phyloP scores from a whole-genome alignment of 2,329 filamentous ascomycete species.

The Alternaria sp. region DNA sequence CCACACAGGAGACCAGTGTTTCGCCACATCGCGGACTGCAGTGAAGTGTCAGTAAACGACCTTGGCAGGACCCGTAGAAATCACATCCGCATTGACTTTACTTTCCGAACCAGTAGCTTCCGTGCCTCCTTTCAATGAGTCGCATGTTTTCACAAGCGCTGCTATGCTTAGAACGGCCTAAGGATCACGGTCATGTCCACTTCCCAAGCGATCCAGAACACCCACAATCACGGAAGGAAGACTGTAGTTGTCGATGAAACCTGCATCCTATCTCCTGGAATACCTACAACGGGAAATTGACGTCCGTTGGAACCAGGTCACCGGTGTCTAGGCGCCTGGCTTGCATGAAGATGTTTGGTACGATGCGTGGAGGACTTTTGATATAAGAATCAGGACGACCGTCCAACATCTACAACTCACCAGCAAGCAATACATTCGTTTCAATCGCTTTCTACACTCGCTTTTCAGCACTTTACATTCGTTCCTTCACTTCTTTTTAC shows the following conservation, averaged over 20 bases:
- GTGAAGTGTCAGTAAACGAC: background rate
- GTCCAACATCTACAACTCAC: background rate
- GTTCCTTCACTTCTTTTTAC: background rate
- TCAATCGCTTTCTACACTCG: slow-evolving; percentile 5
- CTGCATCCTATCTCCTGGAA: background rate
- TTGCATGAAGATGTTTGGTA: background rate
- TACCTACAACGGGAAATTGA: background rate
- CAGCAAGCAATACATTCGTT: slow-evolving; percentile 1
- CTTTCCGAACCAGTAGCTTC: background rate
- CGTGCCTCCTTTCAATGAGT: background rate
- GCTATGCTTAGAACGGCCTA: background rate
- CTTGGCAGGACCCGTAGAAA: background rate
- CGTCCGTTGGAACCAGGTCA: background rate
- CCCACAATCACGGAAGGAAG: background rate
- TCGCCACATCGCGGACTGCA: background rate
- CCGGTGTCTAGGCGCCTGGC: background rate
- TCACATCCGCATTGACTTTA: background rate
- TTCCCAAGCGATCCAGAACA: background rate
- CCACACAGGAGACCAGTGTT: background rate
- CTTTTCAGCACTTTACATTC: slow-evolving; percentile 1
- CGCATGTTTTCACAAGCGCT: background rate
- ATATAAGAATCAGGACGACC: background rate
- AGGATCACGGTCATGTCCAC: background rate
- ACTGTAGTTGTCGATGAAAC: background rate
- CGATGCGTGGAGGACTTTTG: background rate